These are phyloP conservation scores for Capsicum chinense DNA, from an alignment of 257 asterid genomes.

Conservation along the genomic window DNA sequence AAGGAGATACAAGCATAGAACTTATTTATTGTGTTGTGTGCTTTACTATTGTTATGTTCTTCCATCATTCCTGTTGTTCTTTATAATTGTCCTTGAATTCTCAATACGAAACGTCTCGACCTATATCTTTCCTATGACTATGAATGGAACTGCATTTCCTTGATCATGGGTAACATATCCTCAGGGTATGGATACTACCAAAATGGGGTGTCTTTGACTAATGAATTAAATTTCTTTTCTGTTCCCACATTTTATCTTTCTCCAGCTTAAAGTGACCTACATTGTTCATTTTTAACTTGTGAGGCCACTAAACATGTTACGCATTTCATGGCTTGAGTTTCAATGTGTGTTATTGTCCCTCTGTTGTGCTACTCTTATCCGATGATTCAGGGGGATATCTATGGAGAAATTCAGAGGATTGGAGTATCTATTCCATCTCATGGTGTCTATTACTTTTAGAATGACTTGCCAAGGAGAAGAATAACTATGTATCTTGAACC, in stretches of 20 bases:
- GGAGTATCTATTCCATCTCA: not conserved
- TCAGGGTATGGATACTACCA: not conserved
- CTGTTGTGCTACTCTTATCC: not conserved
- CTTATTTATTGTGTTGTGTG: not conserved
- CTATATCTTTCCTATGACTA: constrained; percentile 7
- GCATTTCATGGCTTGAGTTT: not conserved
- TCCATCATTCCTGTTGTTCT: not conserved
- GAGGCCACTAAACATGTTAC: not conserved
- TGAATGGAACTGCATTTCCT: constrained; percentile 8
- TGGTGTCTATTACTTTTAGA: not conserved
- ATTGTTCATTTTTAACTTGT: not conserved
- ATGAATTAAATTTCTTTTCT: not conserved
- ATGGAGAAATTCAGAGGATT: constrained; percentile 9
- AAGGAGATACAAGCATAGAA: not conserved
- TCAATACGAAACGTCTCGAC: not conserved
- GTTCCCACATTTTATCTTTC: not conserved
- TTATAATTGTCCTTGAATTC: not conserved
- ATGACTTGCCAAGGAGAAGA: not conserved
- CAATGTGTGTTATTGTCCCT: not conserved
- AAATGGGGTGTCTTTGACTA: not conserved
- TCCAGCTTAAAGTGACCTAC: not conserved
- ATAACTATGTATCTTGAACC: constrained; percentile 3
- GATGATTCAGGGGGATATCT: not conserved
- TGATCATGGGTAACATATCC: constrained; percentile 18
- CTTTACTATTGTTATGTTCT: not conserved